Conservation (phyloP, 371 early-diverging fungal genomes). For the Choanephora cucurbitarum region DNA sequence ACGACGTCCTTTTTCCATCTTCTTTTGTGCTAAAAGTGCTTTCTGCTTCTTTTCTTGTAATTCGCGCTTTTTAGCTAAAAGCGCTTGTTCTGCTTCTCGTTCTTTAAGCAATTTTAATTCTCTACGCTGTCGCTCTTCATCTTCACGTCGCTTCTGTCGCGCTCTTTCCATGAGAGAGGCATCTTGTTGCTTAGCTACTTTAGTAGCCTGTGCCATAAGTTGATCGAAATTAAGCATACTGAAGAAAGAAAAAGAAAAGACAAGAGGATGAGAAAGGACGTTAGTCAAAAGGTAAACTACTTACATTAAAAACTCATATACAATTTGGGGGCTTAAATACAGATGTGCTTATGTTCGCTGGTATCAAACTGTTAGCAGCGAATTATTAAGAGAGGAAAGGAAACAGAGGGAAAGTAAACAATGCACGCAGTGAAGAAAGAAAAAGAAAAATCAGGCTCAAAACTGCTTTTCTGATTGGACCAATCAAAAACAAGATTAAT, state of each 20-base stretch:
- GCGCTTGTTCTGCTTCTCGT: constrained; percentile 31
- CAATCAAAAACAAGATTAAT: background rate
- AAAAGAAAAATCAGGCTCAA: background rate
- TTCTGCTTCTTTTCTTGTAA: constrained; percentile 23
- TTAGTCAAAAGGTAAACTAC: background rate
- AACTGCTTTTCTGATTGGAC: background rate
- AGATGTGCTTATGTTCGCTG: background rate
- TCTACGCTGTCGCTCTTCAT: constrained; percentile 32
- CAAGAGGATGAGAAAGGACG: background rate
- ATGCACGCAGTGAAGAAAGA: background rate
- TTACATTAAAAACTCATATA: background rate
- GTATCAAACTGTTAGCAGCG: background rate
- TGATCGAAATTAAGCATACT: constrained; percentile 29
- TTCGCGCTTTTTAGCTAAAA: constrained; percentile 23
- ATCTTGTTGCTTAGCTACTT: constrained; percentile 41
- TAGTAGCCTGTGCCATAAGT: constrained; percentile 42
- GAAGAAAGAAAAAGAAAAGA: background rate
- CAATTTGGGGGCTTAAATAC: background rate
- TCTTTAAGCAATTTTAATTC: constrained; percentile 32
- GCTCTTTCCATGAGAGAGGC: constrained; percentile 34
- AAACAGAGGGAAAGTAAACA: background rate
- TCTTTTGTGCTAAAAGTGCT: constrained; percentile 18
- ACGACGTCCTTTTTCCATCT: constrained; percentile 9
- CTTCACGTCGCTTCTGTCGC: constrained; percentile 29
- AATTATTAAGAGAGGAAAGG: background rate